phyloP scores from a whole-genome alignment of 108 stramenopile genomes.

The Cyclostephanos tholiformis region DNA sequence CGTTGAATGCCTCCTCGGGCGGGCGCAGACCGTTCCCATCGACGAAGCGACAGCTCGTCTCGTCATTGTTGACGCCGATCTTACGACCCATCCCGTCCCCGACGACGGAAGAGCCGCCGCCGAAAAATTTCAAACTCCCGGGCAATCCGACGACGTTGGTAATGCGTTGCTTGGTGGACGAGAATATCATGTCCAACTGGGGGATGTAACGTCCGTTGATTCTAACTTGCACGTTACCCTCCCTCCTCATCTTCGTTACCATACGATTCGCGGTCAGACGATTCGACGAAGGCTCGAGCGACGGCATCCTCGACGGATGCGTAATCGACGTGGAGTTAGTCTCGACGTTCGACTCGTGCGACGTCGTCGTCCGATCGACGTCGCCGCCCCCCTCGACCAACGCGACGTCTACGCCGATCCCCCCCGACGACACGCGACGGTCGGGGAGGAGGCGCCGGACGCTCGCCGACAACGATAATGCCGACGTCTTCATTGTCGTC shows the following conservation, averaged over 20 bases:
- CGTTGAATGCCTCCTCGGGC: constrained; percentile 21
- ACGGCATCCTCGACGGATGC: not conserved
- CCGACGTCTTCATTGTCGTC: no score
- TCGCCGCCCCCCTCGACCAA: not conserved
- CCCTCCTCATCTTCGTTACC: not conserved
- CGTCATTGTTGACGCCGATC: not conserved
- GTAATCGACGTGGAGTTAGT: not conserved
- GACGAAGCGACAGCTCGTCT: constrained; percentile 32
- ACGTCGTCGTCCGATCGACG: not conserved
- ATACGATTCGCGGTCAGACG: not conserved
- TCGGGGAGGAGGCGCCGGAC: no score
- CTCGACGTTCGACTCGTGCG: not conserved
- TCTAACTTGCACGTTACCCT: constrained; percentile 25
- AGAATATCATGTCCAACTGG: constrained; percentile 42
- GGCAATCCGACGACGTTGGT: not conserved
- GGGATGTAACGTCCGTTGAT: constrained; percentile 33
- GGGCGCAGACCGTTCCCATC: constrained; percentile 42
- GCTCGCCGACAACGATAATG: no score
- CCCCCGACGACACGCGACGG: no score
- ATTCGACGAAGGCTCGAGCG: not conserved
- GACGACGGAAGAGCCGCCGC: not conserved
- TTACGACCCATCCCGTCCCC: not conserved
- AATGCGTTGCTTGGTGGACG: not conserved
- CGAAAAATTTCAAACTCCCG: not conserved
- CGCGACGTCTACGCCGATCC: no score